These are phyloP conservation scores for Trapa incisa DNA, from an alignment of 345 rosid species.

Conservation along the genomic window DNA sequence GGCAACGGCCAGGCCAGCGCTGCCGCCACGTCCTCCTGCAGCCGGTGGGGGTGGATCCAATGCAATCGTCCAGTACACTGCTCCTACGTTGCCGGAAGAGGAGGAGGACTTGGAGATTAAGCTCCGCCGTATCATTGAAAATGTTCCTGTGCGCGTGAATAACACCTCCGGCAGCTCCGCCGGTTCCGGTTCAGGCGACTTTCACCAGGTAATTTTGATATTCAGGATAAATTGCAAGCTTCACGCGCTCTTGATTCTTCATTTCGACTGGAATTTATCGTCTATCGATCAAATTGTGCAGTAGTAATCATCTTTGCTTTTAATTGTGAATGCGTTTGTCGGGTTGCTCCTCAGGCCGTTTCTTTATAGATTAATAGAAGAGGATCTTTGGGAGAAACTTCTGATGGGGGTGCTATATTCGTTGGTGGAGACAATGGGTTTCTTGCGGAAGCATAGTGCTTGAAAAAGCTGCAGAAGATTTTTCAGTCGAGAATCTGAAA, in stretches of 20 bases:
- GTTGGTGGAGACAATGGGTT: neutral
- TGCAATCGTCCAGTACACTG: slow-evolving; percentile 63
- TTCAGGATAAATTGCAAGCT: neutral
- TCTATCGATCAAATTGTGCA: neutral
- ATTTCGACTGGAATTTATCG: neutral
- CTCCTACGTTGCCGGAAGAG: slow-evolving; percentile 63
- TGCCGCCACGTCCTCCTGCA: slow-evolving; percentile 21
- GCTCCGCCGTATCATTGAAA: slow-evolving; percentile 83
- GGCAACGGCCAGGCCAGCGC: slow-evolving; percentile 19
- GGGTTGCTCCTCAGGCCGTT: no score
- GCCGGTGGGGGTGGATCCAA: slow-evolving; percentile 21
- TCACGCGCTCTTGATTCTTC: neutral
- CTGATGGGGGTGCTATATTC: neutral
- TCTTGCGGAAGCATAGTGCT: neutral
- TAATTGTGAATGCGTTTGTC: no score
- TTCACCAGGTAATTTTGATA: slow-evolving; percentile 57
- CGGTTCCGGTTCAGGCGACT: slow-evolving; percentile 93
- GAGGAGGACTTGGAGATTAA: slow-evolving; percentile 88
- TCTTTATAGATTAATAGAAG: neutral
- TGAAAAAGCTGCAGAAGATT: neutral
- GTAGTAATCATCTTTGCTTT: no score
- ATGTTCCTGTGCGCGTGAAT: slow-evolving; percentile 89
- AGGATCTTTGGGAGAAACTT: neutral
- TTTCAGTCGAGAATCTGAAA: neutral
- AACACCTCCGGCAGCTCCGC: slow-evolving; percentile 98